Percentiles rank a stretch among this genome's conserved stretches.
These are phyloP conservation scores for Amphichorda felina DNA, from an alignment of 2,329 filamentous ascomycete species.

Conservation along the genomic window DNA sequence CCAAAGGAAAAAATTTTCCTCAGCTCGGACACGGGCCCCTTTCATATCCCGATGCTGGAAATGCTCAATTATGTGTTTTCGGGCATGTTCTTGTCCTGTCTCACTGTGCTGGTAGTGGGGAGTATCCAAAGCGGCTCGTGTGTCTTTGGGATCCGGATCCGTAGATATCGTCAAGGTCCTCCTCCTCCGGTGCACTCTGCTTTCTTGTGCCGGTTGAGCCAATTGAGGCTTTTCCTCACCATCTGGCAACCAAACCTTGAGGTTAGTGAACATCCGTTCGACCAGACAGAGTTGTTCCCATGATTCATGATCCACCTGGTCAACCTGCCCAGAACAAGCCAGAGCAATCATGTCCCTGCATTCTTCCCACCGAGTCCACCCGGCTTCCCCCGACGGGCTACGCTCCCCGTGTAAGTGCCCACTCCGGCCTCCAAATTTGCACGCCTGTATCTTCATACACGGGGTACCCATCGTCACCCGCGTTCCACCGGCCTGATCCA, in stretches of 20 bases:
- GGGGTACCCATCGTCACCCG: slow-evolving; percentile 1
- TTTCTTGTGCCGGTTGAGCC: too few species aligned
- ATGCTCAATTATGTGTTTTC: background rate
- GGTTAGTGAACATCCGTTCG: too few species aligned
- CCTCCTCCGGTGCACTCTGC: too few species aligned
- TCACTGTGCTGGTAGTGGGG: background rate
- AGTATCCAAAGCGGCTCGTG: too few species aligned
- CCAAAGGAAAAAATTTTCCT: slow-evolving; percentile 2
- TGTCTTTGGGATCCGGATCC: too few species aligned
- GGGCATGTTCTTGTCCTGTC: background rate
- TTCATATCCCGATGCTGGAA: background rate
- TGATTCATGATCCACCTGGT: slow-evolving; percentile 5
- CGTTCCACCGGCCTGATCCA: background rate
- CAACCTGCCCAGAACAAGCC: background rate
- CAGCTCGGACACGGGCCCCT: background rate
- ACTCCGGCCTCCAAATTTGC: slow-evolving; percentile 1
- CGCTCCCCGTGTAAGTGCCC: background rate
- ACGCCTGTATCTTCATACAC: too few species aligned
- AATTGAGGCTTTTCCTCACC: too few species aligned
- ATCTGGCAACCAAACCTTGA: too few species aligned
- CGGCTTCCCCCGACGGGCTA: slow-evolving; percentile 6
- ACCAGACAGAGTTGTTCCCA: too few species aligned
- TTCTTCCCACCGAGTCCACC: slow-evolving; percentile 3
- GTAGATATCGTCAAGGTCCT: too few species aligned
- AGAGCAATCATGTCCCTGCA: slow-evolving; percentile 4